phyloP scores from a whole-genome alignment of 768 basidiomycete species.

The Boletus reticulatus region DNA sequence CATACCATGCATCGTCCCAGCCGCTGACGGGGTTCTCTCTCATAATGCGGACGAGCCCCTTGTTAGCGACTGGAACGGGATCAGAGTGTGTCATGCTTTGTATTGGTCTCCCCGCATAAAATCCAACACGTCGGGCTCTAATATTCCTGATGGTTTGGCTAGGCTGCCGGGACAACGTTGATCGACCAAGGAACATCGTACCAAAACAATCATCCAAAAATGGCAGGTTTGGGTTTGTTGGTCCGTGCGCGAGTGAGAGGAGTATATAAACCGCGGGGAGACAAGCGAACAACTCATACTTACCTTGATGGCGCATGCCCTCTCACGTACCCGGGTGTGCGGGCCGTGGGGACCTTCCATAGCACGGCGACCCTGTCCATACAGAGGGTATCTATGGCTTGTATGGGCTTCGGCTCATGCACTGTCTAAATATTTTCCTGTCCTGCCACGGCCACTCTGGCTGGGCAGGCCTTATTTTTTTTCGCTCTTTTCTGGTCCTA shows the following conservation, averaged over 20 bases:
- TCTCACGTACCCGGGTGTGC: conserved; percentile 55
- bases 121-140: neutral
- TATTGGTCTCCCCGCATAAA: neutral
- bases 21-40: conserved; percentile 11
- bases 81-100: neutral
- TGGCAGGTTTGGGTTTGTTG: conserved; percentile 4
- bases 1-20: conserved; percentile 23
- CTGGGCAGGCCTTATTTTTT: conserved; percentile 44
- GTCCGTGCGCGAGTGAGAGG: conserved; percentile 20
- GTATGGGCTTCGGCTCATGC: conserved; percentile 69
- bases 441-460: conserved; percentile 57
- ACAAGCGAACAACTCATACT: conserved; percentile 41
- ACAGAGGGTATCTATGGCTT: conserved; percentile 44
- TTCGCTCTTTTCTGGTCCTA: conserved; percentile 17
- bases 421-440: conserved; percentile 81
- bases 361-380: conserved; percentile 58
- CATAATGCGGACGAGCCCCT: conserved; percentile 9
- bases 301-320: conserved; percentile 62
- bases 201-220: neutral
- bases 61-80: neutral
- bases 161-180: neutral
- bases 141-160: neutral
- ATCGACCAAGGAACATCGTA: neutral
- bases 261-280: conserved; percentile 30
- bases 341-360: conserved; percentile 53